Evolutionary conservation across 805 yeast genomes (phyloP), one percentile per base, ranked within the genome.

Genomic region (Clavispora carvajalis): DNA sequence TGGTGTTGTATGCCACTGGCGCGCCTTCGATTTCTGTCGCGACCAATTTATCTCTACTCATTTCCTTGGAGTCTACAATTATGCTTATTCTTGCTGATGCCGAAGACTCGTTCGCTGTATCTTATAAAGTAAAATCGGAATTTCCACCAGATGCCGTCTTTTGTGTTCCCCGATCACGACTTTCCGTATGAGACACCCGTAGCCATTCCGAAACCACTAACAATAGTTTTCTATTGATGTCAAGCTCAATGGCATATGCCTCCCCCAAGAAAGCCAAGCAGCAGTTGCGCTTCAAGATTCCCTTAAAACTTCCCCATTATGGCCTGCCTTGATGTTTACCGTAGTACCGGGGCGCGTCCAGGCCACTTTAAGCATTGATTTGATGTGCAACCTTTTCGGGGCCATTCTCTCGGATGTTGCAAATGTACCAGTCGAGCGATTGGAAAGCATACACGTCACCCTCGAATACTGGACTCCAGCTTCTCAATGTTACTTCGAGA

Each of bases 331-430:
- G 26, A 16, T 26, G n/a, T 40, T 36, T 17, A 12, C 22, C 11
- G 39, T 33, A 7, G 15, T 12, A 10, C 15, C 21, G 4, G 37
- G 24, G 7, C 21, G 21, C 4, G 15, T 5, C 11, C 6, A 6
- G 19, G 13, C 30, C 6, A 34, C 31, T 12, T 17, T 34, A 5
- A 5, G 16, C 5, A 24, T 34, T 23, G 29, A n/a, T 7, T 23
- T 34, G 16, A 16, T 16, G 11, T 50, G 54, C 40, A 38, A 37
- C 22, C 34, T 48, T 29, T 46, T 50, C 19, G 35, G 44, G 21
- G 42, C 49, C 12, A 40, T 45, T 7, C 18, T 40, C 13, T 30
- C 46, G 4, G 52, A 50, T 22, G 34, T 46, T 29, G 36, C 40
- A 10, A 46, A 34, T 22, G 36, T 41, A 16, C 23, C 23, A 12